These are phyloP conservation scores for Bipolaris gigantea DNA, from an alignment of 2,329 filamentous ascomycete genomes.

Conservation along the genomic window DNA sequence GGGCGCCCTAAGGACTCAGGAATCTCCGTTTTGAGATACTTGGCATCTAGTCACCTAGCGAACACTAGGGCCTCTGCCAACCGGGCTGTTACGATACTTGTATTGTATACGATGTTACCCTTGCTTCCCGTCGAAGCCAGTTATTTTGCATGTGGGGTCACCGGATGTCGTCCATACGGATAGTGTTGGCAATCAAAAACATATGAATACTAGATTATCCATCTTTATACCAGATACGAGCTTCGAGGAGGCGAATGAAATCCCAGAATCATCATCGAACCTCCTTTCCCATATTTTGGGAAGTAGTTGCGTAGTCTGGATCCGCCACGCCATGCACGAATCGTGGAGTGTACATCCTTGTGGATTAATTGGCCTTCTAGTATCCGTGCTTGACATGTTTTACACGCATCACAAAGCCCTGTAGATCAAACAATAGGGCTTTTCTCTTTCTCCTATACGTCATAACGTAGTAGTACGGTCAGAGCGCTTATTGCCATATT, in stretches of 20 bases:
- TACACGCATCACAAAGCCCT: neutral
- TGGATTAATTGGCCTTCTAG: neutral
- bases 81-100: no score
- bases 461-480: no score
- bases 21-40: no score
- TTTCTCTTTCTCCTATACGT: neutral
- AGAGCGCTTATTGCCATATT: neutral
- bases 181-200: no score
- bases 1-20: no score
- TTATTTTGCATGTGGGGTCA: no score
- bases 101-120: no score
- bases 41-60: no score
- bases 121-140: no score
- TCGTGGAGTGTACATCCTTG: neutral
- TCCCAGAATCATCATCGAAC: neutral
- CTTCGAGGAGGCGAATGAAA: neutral
- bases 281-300: neutral
- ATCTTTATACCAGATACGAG: neutral
- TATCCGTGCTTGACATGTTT: neutral
- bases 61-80: no score
- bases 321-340: neutral
- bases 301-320: neutral
- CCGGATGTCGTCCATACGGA: no score
- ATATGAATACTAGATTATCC: no score
- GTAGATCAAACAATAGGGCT: neutral